Evolutionary conservation across 2,329 filamentous ascomycete species (phyloP).

Genomic region (Phoma sp.): DNA sequence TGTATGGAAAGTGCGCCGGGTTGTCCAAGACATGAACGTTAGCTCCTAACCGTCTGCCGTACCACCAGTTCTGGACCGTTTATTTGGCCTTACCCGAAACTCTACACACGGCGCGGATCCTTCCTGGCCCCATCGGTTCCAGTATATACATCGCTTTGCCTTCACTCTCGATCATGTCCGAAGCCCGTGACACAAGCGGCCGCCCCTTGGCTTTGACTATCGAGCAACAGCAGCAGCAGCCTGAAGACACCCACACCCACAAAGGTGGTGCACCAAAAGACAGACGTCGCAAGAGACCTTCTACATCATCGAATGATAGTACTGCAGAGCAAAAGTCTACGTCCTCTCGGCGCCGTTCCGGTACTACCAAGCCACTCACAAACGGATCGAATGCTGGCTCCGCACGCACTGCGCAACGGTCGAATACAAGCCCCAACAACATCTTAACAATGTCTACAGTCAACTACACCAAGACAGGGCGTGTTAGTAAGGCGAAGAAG

Average conservation of each 20-base stretch:
- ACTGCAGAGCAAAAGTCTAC: conserved; percentile 29
- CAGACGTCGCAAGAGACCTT: conserved; percentile 29
- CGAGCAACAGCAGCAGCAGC: conserved; percentile 29
- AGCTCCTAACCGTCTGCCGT: conserved; percentile 41
- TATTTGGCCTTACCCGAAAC: conserved; percentile 35
- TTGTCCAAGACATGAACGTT: conserved; percentile 41
- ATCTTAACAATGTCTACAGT: conserved; percentile 42
- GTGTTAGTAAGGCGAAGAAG: conserved; percentile 58
- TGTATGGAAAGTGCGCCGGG: conserved; percentile 36
- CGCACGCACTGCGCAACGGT: conserved; percentile 42
- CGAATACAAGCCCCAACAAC: conserved; percentile 39
- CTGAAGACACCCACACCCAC: conserved; percentile 27
- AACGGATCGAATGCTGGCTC: conserved; percentile 35
- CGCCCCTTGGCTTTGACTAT: conserved; percentile 38
- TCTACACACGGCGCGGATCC: conserved; percentile 44
- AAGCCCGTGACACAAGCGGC: conserved; percentile 42
- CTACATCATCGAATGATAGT: conserved; percentile 40
- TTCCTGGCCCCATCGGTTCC: conserved; percentile 36
- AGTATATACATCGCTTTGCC: conserved; percentile 43
- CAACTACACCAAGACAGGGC: conserved; percentile 55
- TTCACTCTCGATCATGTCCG: conserved; percentile 43
- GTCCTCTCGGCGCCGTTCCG: conserved; percentile 39
- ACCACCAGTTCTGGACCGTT: conserved; percentile 43
- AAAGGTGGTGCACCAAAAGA: conserved; percentile 23
- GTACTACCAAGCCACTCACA: conserved; percentile 30